Conservation (phyloP, 1,139 yeast species). For the Geotrichum cucujoidarum region DNA sequence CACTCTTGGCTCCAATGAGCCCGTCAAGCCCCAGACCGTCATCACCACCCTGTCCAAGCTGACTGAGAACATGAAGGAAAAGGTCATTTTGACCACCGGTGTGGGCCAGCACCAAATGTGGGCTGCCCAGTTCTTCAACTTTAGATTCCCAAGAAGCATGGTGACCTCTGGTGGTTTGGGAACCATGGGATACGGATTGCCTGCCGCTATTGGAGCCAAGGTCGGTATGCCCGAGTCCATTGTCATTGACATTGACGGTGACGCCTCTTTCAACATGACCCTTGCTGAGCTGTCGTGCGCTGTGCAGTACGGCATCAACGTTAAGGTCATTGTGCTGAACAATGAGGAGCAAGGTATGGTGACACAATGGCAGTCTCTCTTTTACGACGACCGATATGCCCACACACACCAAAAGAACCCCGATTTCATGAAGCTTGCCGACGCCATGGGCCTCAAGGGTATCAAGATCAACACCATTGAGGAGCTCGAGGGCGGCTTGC, state of each 20-base stretch:
- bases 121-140: conserved; percentile 97
- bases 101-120: conserved; percentile 99
- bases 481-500: conserved; percentile 57
- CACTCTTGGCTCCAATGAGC: conserved; percentile 58
- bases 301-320: conserved; percentile 87
- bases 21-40: conserved; percentile 89
- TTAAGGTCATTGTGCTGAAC: conserved; percentile 81
- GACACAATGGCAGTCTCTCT: conserved; percentile 97
- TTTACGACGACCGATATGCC: conserved; percentile 92
- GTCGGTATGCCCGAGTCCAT: conserved; percentile 90
- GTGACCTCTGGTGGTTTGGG: conserved; percentile 98
- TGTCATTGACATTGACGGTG: conserved; percentile 97
- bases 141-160: conserved; percentile 87
- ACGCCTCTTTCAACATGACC: conserved; percentile 97
- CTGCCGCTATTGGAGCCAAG: conserved; percentile 98
- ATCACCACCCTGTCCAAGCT: conserved; percentile 72
- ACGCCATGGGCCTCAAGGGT: conserved; percentile 88
- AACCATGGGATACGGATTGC: conserved; percentile 97
- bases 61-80: conserved; percentile 56
- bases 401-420: conserved; percentile 97
- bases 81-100: conserved; percentile 90
- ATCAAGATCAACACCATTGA: conserved; percentile 65
- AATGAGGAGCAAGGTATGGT: conserved; percentile 99
- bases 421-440: conserved; percentile 86
- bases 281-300: conserved; percentile 89